A percentile compares a stretch with the other conserved stretches of the same genome.
These are phyloP conservation scores for Cystofilobasidium capitatum DNA, from an alignment of 768 basidiomycete genomes.

Conservation along the genomic window DNA sequence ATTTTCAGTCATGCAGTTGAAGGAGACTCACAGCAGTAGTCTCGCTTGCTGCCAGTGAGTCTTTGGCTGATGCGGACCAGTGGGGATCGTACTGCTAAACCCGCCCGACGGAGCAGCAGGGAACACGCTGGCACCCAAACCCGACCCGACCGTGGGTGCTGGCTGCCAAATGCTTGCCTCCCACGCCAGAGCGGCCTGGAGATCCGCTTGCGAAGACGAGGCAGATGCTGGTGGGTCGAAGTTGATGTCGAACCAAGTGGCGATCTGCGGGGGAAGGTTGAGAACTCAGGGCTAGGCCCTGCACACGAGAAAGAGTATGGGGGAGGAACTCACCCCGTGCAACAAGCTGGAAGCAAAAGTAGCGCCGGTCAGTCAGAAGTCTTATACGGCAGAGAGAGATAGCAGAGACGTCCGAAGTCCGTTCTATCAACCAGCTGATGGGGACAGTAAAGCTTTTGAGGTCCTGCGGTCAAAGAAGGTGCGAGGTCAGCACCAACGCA, in stretches of 20 bases:
- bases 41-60: constrained; percentile 27
- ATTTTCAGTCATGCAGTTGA: background rate
- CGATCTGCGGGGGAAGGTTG: background rate
- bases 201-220: background rate
- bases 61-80: constrained; percentile 14
- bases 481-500: no score
- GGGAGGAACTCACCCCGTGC: constrained; percentile 15
- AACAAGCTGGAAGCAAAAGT: background rate
- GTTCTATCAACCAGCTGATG: constrained; percentile 21
- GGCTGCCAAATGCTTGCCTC: constrained; percentile 16
- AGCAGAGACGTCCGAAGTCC: constrained; percentile 10
- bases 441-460: constrained; percentile 25
- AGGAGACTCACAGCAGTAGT: constrained; percentile 11
- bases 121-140: background rate
- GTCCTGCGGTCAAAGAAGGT: no score
- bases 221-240: constrained; percentile 10
- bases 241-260: constrained; percentile 24
- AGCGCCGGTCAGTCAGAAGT: background rate
- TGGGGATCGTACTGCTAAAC: constrained; percentile 11
- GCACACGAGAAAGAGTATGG: background rate
- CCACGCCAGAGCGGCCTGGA: constrained; percentile 6
- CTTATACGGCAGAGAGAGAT: background rate
- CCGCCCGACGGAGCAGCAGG: constrained; percentile 18
- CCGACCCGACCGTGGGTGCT: background rate
- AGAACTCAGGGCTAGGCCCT: no score